Evolutionary conservation across 2,329 filamentous ascomycete species (phyloP).

Genomic region (Colletotrichum sp.): DNA sequence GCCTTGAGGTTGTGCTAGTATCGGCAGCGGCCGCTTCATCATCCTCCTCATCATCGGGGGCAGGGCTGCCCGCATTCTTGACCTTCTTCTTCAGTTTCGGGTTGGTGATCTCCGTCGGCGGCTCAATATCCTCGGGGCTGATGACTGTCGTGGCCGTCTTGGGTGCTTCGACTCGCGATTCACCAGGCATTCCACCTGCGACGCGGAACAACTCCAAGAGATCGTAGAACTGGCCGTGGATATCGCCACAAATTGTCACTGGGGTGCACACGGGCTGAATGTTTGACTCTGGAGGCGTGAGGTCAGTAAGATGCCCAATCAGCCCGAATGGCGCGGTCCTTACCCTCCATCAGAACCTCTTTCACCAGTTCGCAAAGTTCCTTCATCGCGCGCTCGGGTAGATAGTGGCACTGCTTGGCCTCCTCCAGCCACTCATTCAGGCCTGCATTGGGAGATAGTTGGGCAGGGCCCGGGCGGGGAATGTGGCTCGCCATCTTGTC

Average conservation of each 20-base stretch:
- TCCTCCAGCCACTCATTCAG: slow-evolving; percentile 97
- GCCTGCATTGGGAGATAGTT: slow-evolving; percentile 80
- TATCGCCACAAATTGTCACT: slow-evolving; percentile 96
- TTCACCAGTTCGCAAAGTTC: slow-evolving; percentile 98
- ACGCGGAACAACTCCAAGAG: slow-evolving; percentile 96
- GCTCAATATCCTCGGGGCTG: slow-evolving; percentile 90
- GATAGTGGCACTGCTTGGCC: slow-evolving; percentile 95
- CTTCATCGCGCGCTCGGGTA: slow-evolving; percentile 97
- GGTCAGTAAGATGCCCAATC: neutral
- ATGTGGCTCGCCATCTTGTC: slow-evolving; percentile 55
- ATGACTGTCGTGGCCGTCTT: slow-evolving; percentile 77
- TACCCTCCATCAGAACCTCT: slow-evolving; percentile 98
- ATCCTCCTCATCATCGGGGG: slow-evolving; percentile 53
- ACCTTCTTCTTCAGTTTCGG: slow-evolving; percentile 88
- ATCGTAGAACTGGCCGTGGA: slow-evolving; percentile 99
- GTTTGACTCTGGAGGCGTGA: slow-evolving; percentile 76
- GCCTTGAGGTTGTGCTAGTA: slow-evolving; percentile 33
- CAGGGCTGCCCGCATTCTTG: slow-evolving; percentile 63
- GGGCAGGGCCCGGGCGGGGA: slow-evolving; percentile 90
- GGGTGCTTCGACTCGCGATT: slow-evolving; percentile 72
- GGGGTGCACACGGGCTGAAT: slow-evolving; percentile 98
- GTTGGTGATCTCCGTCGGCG: slow-evolving; percentile 86
- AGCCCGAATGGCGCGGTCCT: neutral
- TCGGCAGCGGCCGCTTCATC: slow-evolving; percentile 53
- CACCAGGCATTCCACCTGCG: slow-evolving; percentile 93